phyloP scores from a whole-genome alignment of 2,329 filamentous ascomycete species.

The Amauroascus verrucosus region DNA sequence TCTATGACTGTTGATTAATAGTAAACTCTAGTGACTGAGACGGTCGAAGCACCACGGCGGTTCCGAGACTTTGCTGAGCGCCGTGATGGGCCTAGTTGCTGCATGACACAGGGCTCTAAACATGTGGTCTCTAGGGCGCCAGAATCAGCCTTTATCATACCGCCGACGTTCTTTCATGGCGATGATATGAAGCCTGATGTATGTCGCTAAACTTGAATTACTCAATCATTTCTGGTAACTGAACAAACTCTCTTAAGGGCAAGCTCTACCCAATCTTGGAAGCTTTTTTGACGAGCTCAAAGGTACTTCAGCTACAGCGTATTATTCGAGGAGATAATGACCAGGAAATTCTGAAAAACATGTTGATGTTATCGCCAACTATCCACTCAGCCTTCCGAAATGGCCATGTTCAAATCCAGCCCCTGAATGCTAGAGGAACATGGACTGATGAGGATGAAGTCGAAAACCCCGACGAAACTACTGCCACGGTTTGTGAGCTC shows the following conservation, averaged over 20 bases:
- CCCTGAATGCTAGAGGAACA: not conserved
- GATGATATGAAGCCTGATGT: not conserved
- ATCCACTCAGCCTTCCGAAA: slow-evolving; percentile 10
- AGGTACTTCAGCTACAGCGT: not conserved
- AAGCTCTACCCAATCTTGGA: slow-evolving; percentile 1
- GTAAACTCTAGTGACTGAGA: not conserved
- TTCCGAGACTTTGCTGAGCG: not conserved
- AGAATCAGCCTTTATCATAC: slow-evolving; percentile 2
- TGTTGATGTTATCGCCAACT: slow-evolving; percentile 12
- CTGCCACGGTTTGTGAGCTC: not conserved
- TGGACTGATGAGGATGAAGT: slow-evolving; percentile 2
- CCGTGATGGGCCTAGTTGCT: slow-evolving; percentile 1
- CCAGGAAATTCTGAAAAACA: slow-evolving; percentile 5
- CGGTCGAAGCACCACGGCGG: not conserved
- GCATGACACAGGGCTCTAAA: not conserved
- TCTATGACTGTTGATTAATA: not conserved
- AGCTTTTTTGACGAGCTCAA: slow-evolving; percentile 5
- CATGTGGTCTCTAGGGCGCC: not conserved
- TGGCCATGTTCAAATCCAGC: slow-evolving; percentile 10
- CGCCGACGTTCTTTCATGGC: not conserved
- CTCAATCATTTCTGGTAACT: not conserved
- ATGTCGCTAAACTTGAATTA: not conserved
- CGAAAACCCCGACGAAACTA: not conserved
- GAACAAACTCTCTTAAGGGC: not conserved
- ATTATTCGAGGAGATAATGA: not conserved